Evolutionary conservation across 2,329 filamentous ascomycete genomes (phyloP).

Genomic region (Alternaria conjuncta): DNA sequence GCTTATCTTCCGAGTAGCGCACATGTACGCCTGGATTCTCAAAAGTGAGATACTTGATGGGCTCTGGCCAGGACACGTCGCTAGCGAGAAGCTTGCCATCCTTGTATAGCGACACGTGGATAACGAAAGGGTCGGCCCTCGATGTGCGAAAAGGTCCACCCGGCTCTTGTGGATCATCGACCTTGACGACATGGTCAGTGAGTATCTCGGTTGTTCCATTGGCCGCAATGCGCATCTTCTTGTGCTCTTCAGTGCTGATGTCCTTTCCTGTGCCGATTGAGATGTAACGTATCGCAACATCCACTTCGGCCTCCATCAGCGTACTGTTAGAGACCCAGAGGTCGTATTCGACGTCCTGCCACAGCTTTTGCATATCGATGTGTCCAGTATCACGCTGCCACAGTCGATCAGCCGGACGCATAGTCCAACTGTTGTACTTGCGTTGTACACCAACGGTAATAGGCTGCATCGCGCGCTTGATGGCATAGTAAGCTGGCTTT

Average conservation of each 20-base stretch:
- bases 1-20: constrained; percentile 40
- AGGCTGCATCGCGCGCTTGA: constrained; percentile 61
- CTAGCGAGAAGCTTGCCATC: constrained; percentile 56
- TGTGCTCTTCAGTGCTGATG: constrained; percentile 53
- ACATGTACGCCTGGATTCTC: constrained; percentile 55
- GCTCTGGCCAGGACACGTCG: constrained; percentile 66
- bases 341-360: constrained; percentile 52
- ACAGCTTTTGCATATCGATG: constrained; percentile 28
- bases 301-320: constrained; percentile 51
- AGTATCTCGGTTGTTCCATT: constrained; percentile 63
- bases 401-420: constrained; percentile 49
- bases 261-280: constrained; percentile 61
- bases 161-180: neutral
- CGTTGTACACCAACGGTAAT: constrained; percentile 63
- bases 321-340: constrained; percentile 63
- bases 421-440: constrained; percentile 58
- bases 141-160: constrained; percentile 52
- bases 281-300: constrained; percentile 59
- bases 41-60: constrained; percentile 64
- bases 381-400: constrained; percentile 40
- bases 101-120: constrained; percentile 59
- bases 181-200: constrained; percentile 43
- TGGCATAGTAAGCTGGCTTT: constrained; percentile 78
- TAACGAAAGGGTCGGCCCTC: constrained; percentile 59
- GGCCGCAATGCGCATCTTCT: constrained; percentile 54